phyloP scores from a whole-genome alignment of 352 stramenopile genomes.

The Discostella stelligera region DNA sequence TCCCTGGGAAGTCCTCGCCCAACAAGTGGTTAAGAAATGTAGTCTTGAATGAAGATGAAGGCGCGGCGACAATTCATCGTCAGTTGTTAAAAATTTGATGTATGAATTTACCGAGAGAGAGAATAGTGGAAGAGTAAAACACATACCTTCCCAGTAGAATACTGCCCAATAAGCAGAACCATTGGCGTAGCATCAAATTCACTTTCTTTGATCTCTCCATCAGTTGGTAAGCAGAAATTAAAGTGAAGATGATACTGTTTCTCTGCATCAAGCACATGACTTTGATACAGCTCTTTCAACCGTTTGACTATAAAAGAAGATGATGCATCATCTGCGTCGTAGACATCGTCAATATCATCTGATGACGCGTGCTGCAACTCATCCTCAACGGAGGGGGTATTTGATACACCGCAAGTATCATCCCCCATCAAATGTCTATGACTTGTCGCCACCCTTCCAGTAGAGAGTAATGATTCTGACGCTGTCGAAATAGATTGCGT shows the following conservation, averaged over 20 bases:
- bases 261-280: constrained; percentile 25
- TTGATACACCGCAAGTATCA: too few relatives aligned
- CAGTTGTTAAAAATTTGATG: background rate
- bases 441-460: too few relatives aligned
- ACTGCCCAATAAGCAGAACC: constrained; percentile 93
- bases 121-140: background rate
- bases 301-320: constrained; percentile 25
- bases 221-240: constrained; percentile 41
- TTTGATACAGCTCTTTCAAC: constrained; percentile 31
- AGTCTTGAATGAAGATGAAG: constrained; percentile 85
- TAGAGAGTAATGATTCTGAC: too few relatives aligned
- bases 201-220: constrained; percentile 85
- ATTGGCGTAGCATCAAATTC: constrained; percentile 97
- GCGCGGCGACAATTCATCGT: background rate
- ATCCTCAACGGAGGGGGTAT: too few relatives aligned
- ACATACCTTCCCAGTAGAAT: constrained; percentile 91
- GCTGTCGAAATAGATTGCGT: too few relatives aligned
- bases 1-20: constrained; percentile 91
- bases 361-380: too few relatives aligned
- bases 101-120: too few relatives aligned
- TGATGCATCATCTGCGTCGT: constrained; percentile 15
- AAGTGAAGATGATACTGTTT: constrained; percentile 43
- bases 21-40: constrained; percentile 96
- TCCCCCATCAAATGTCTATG: too few relatives aligned
- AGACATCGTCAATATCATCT: too few relatives aligned